Percentiles rank a stretch among this genome's conserved stretches.
Evolutionary conservation across 139 green algal species (phyloP).

Genomic region (Picochlorum sp.): DNA sequence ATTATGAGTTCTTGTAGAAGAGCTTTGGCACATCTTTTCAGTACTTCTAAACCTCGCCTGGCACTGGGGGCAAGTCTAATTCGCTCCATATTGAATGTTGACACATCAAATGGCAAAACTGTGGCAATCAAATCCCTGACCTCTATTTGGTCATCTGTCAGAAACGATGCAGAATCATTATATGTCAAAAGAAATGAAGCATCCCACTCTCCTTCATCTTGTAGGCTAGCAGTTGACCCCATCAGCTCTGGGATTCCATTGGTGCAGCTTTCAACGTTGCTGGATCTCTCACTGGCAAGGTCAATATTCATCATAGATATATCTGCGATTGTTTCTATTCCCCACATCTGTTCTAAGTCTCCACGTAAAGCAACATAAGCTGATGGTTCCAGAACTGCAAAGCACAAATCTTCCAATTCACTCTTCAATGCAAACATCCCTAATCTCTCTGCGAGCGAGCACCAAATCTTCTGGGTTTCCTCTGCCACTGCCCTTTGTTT

Average conservation of each 20-base stretch:
- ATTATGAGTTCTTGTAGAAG: conserved; percentile 47
- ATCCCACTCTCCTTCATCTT: neutral
- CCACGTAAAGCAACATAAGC: conserved; percentile 45
- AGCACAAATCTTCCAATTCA: conserved; percentile 96
- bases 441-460: conserved; percentile 81
- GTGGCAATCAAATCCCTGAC: conserved; percentile 39
- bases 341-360: conserved; percentile 43
- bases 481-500: conserved; percentile 66
- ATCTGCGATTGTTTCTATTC: conserved; percentile 12
- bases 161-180: neutral
- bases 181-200: neutral
- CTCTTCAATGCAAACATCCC: conserved; percentile 76
- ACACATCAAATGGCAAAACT: conserved; percentile 79
- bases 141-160: conserved; percentile 21
- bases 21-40: conserved; percentile 40
- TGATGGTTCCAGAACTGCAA: conserved; percentile 73
- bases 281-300: too few species aligned
- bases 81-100: conserved; percentile 52
- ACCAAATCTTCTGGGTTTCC: conserved; percentile 87
- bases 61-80: conserved; percentile 12
- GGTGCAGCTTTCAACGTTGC: neutral
- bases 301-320: conserved; percentile 7
- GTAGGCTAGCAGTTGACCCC: neutral
- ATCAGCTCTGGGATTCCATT: conserved; percentile 1
- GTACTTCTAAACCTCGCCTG: conserved; percentile 31